Evolutionary conservation across 2,329 filamentous ascomycete genomes (phyloP).

Genomic region (Pseudogymnoascus sp.): DNA sequence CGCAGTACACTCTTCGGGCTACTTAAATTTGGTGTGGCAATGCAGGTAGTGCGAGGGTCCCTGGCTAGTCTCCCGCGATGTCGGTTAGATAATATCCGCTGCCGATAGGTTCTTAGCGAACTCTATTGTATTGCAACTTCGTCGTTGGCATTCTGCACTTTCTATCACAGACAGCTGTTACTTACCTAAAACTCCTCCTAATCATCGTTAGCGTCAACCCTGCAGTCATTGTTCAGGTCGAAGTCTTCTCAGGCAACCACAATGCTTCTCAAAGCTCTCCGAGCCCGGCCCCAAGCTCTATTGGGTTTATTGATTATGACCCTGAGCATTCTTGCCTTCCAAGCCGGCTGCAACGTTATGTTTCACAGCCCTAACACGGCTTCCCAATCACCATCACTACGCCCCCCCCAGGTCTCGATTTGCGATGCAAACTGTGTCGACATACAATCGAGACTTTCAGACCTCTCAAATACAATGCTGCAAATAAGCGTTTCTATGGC

Average conservation of each 20-base stretch:
- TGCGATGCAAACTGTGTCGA: not conserved
- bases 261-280: not conserved
- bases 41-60: not conserved
- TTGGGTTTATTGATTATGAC: not conserved
- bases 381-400: not conserved
- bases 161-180: not conserved
- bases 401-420: not conserved
- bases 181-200: not conserved
- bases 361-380: not conserved
- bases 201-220: slow-evolving; percentile 32
- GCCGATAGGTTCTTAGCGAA: not conserved
- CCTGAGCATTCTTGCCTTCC: not conserved
- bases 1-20: not conserved
- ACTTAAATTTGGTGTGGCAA: not conserved
- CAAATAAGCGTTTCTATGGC: not conserved
- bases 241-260: slow-evolving; percentile 50
- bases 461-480: not conserved
- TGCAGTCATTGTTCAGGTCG: slow-evolving; percentile 52
- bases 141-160: not conserved
- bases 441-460: not conserved
- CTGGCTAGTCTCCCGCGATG: not conserved
- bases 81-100: not conserved
- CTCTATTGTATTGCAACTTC: not conserved
- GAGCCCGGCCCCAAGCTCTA: not conserved
- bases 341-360: not conserved